Conservation (phyloP, 129 eudicot species). For the sunflower (Helianthus annuus) region HanXRQr2.0-SUNRISE NC_035438.2:60817661-60818160, state of each 20-base stretch:
- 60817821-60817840: too few relatives aligned
- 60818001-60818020: background rate
- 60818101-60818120: background rate
- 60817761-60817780: background rate
- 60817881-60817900: background rate
- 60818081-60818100: background rate
- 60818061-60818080: background rate
- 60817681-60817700: background rate
- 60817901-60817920: background rate
- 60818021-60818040: background rate
- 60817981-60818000: background rate
- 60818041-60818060: background rate
- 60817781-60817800: background rate
- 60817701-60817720: too few relatives aligned
- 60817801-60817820: too few relatives aligned
- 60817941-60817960: background rate
- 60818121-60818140: constrained; percentile 19
- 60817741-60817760: background rate
- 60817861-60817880: background rate
- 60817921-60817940: background rate
- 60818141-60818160: constrained; percentile 29
- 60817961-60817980: background rate
- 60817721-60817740: background rate
- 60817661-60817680: background rate
- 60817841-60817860: background rate